Evolutionary conservation across 176 grass and related monocot genomes (phyloP), one percentile per base, ranked within the genome.

Genomic region (Avena eriantha): DNA sequence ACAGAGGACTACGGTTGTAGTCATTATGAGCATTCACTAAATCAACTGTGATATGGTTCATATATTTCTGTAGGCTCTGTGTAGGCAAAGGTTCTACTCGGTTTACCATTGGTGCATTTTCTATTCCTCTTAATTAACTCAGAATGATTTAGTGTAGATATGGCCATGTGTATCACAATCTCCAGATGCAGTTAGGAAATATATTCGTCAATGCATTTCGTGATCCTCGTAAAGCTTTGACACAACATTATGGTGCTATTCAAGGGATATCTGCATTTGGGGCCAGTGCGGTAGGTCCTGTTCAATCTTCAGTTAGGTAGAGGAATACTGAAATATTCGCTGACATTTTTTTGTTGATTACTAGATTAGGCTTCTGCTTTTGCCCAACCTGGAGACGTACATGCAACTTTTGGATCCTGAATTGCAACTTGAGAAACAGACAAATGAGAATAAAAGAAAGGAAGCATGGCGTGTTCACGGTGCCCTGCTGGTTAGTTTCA

Each of bases 391-490:
- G 16, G 85, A 90, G 81, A 84, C 93, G 17, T 98, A 98, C 81
- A 93, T 98, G 92, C 88, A 91, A 83, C 89, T 96, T 79, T 80
- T 98, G 77, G 94, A 91, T 21, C 97, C 92, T 4, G 97, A 98
- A 76, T 87, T 98, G 80, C 93, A 96, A 82, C 94, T 91, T 49
- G 90, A 98, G 67, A 93, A 96, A 64, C 97, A 98, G 80, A 93
- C 88, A 91, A 98, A 98, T 85, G 97, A 96, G 80, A 86, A 91
- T 88, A 98, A 96, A 80, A 90, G 97, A 75, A 98, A 94, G 81
- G 94, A 98, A 87, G 97, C 93, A 85, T 98, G 97, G 90, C 97
- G 85, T 89, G 97, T 98, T 83, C 93, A 96, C 80, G 88, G 88
- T 89, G 90, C 94, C 69, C 77, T 98, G 66, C 56, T 94, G 93